Conservation (phyloP, 371 early-diverging fungal species). For the Mortierella sp. region DNA sequence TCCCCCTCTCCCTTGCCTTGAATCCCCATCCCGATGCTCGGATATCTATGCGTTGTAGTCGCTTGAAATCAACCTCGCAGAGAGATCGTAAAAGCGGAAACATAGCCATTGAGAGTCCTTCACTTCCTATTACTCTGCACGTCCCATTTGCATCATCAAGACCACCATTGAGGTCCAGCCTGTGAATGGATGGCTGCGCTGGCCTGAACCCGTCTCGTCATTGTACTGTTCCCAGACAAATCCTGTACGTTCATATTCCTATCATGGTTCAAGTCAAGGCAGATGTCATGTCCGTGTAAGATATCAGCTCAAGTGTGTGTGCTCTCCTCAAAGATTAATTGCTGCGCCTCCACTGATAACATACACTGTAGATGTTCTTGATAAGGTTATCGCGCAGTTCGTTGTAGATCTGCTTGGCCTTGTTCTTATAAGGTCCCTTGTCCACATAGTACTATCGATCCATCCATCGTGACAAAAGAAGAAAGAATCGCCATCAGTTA, state of each 20-base stretch:
- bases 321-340: too few species aligned
- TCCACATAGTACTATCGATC: constrained; percentile 70
- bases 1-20: too few species aligned
- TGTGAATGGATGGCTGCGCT: constrained; percentile 93
- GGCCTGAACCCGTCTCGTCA: constrained; percentile 80
- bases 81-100: too few species aligned
- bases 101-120: too few species aligned
- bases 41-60: too few species aligned
- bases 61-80: too few species aligned
- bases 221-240: constrained; percentile 96
- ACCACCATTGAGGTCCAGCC: constrained; percentile 93
- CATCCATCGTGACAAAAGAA: neutral
- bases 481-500: too few species aligned
- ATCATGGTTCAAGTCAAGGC: neutral
- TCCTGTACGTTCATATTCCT: constrained; percentile 84
- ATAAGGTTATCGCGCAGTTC: constrained; percentile 82
- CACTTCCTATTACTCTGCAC: constrained; percentile 8
- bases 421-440: constrained; percentile 76
- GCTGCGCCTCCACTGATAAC: neutral
- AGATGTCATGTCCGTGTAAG: neutral
- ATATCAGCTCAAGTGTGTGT: neutral
- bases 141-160: constrained; percentile 75
- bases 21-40: too few species aligned
- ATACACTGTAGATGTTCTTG: constrained; percentile 77
- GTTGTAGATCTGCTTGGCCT: constrained; percentile 78